Evolutionary conservation across 2,329 filamentous ascomycete genomes (phyloP).

Genomic region (Didymella lethalis): DNA sequence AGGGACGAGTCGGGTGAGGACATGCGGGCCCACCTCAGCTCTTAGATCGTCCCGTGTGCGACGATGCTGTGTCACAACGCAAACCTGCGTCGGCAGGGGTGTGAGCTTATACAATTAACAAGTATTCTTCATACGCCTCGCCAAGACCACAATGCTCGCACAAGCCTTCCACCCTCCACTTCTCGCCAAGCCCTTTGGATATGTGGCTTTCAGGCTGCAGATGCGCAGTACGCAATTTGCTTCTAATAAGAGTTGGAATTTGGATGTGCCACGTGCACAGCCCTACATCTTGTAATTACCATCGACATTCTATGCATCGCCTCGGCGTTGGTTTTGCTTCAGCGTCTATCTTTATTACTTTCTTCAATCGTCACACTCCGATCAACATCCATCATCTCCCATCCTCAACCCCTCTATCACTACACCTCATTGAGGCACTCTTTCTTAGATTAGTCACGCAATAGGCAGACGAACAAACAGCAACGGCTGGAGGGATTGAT

Average conservation of each 20-base stretch:
- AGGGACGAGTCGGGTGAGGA: slow-evolving; percentile 17
- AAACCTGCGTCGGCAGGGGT: slow-evolving; percentile 8
- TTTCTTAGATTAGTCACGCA: neutral
- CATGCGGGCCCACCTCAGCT: slow-evolving; percentile 23
- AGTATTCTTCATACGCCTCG: slow-evolving; percentile 3
- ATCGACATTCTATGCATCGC: slow-evolving; percentile 18
- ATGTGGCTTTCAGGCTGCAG: slow-evolving; percentile 1
- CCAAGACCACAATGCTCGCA: neutral
- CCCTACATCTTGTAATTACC: slow-evolving; percentile 19
- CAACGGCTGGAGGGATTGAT: slow-evolving; percentile 7
- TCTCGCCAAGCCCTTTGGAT: slow-evolving; percentile 1
- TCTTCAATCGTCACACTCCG: neutral
- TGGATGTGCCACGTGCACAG: slow-evolving; percentile 7
- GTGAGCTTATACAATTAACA: slow-evolving; percentile 7
- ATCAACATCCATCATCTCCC: neutral
- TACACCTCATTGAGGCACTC: neutral
- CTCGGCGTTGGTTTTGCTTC: slow-evolving; percentile 12
- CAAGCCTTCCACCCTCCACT: neutral
- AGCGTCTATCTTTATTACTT: slow-evolving; percentile 4
- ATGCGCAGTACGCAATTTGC: neutral
- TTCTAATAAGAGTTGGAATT: slow-evolving; percentile 6
- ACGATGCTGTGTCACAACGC: slow-evolving; percentile 17
- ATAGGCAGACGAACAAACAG: neutral
- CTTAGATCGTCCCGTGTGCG: slow-evolving; percentile 13
- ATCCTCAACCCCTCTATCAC: slow-evolving; percentile 2